These are phyloP conservation scores for Coemansia sp. DNA, from an alignment of 192 early-diverging fungal genomes.

Conservation along the genomic window DNA sequence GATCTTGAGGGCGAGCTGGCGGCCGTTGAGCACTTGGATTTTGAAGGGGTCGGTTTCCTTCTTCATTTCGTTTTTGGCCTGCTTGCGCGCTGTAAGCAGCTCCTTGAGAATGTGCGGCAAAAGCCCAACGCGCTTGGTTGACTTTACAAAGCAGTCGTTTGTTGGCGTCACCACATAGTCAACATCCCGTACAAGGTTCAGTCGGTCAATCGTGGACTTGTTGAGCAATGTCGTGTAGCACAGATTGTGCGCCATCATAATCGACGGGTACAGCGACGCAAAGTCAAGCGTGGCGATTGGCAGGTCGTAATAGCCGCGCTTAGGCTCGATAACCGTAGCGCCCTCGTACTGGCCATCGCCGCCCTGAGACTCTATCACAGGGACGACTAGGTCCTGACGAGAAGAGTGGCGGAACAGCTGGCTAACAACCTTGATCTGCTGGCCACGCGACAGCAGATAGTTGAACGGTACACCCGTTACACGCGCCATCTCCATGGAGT, in stretches of 20 bases:
- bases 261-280: constrained; percentile 96
- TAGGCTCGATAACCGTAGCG: constrained; percentile 95
- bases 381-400: constrained; percentile 85
- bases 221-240: constrained; percentile 92
- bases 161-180: constrained; percentile 93
- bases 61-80: constrained; percentile 91
- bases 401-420: constrained; percentile 90
- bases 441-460: constrained; percentile 89
- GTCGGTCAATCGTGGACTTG: constrained; percentile 60
- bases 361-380: constrained; percentile 80
- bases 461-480: constrained; percentile 97
- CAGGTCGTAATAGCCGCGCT: constrained; percentile 90
- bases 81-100: constrained; percentile 88
- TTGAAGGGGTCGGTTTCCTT: constrained; percentile 97
- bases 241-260: constrained; percentile 99
- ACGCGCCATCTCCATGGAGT: constrained; percentile 98
- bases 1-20: constrained; percentile 95
- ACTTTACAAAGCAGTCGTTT: constrained; percentile 88
- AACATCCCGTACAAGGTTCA: constrained; percentile 68
- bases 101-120: constrained; percentile 89
- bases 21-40: constrained; percentile 90
- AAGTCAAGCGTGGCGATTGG: constrained; percentile 99
- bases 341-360: constrained; percentile 92
- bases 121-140: constrained; percentile 73
- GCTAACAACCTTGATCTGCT: constrained; percentile 98